phyloP scores from a whole-genome alignment of 1,284 basidiomycete species.

The Meripilus lineatus region DNA sequence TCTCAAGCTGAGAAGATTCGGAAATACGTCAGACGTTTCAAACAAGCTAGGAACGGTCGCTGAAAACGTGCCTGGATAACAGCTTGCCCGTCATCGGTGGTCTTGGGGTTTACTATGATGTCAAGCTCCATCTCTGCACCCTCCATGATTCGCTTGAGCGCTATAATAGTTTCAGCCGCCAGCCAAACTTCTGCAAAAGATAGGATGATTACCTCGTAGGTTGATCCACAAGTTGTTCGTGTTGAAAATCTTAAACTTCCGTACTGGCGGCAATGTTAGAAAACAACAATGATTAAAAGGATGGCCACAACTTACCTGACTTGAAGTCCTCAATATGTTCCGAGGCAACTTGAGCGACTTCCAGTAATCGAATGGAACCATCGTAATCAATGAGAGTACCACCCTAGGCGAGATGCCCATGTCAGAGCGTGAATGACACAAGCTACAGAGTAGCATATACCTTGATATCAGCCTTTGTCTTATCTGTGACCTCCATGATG shows the following conservation, averaged over 20 bases:
- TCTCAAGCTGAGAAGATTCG: slow-evolving; percentile 71
- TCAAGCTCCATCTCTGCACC: slow-evolving; percentile 88
- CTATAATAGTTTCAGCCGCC: slow-evolving; percentile 62
- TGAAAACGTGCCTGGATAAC: slow-evolving; percentile 49
- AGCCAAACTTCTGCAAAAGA: slow-evolving; percentile 11
- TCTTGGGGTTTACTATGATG: slow-evolving; percentile 95
- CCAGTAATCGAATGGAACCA: slow-evolving; percentile 89
- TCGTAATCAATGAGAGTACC: slow-evolving; percentile 98
- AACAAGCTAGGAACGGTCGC: no score
- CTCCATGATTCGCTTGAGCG: slow-evolving; percentile 92
- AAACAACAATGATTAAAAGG: no score
- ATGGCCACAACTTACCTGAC: no score
- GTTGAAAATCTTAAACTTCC: slow-evolving; percentile 96
- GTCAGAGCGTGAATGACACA: not conserved
- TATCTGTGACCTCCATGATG: slow-evolving; percentile 99
- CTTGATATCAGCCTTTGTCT: slow-evolving; percentile 99
- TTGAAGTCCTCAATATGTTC: slow-evolving; percentile 99
- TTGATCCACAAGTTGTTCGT: slow-evolving; percentile 99
- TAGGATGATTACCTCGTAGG: slow-evolving; percentile 53
- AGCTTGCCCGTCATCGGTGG: slow-evolving; percentile 82
- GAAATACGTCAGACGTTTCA: not conserved
- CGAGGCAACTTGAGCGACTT: slow-evolving; percentile 97
- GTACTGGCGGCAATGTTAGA: no score
- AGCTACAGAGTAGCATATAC: slow-evolving; percentile 20
- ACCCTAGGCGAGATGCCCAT: slow-evolving; percentile 45